These are phyloP conservation scores for Camellia sinensis DNA, from an alignment of 148 eudicot species.

Conservation along the genomic window DNA sequence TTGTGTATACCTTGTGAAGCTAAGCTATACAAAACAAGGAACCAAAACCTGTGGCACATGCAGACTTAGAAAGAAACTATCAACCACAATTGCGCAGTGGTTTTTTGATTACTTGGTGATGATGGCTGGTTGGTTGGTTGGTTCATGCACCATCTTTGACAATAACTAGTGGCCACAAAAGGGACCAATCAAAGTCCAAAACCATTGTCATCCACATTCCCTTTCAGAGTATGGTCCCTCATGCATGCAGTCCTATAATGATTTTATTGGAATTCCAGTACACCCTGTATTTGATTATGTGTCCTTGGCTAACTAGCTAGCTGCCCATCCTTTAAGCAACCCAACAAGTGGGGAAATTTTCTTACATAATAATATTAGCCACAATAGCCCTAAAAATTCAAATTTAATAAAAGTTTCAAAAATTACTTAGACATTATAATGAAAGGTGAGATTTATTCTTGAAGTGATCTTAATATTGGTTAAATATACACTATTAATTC, in stretches of 20 bases:
- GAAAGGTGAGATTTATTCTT: no score
- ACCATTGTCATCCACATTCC: slow-evolving; percentile 6
- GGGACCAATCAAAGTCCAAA: background rate
- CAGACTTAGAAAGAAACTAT: background rate
- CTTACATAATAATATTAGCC: background rate
- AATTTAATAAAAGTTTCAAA: no score
- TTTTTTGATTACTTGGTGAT: background rate
- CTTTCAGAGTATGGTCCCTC: background rate
- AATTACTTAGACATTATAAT: no score
- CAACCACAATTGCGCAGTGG: no score
- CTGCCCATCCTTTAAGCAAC: background rate
- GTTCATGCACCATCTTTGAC: background rate
- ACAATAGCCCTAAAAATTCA: no score
- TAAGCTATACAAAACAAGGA: background rate
- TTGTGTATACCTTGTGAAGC: no score
- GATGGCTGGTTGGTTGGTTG: no score
- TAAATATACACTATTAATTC: no score
- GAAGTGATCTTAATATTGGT: no score
- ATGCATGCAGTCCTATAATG: background rate
- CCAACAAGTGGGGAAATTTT: background rate
- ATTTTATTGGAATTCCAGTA: background rate
- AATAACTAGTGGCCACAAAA: slow-evolving; percentile 9
- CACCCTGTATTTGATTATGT: background rate
- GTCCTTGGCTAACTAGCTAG: background rate
- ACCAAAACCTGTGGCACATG: background rate